A percentile compares a stretch with the other conserved stretches of the same genome.
These are phyloP conservation scores for Hyphopichia homilentoma DNA, from an alignment of 805 yeast species.

Conservation along the genomic window DNA sequence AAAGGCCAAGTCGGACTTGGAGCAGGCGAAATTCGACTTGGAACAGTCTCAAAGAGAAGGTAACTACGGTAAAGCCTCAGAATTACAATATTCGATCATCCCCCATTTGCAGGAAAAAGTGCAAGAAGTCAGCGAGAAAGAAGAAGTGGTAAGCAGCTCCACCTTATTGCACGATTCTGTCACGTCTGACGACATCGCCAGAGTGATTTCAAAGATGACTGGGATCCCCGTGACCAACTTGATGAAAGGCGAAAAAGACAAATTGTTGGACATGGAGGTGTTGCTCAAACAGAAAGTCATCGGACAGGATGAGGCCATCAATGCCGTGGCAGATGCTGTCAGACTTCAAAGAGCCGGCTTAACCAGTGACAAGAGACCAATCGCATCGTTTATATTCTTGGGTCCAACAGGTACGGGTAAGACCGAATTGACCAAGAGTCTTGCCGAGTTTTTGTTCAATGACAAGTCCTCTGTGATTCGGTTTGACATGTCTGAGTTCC, in stretches of 20 bases:
- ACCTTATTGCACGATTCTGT: conserved; percentile 82
- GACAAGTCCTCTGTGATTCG: conserved; percentile 83
- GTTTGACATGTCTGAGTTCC: conserved; percentile 98
- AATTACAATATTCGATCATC: conserved; percentile 79
- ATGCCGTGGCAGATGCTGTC: conserved; percentile 88
- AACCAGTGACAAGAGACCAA: conserved; percentile 91
- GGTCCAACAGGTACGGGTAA: conserved; percentile 99
- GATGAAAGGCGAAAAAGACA: conserved; percentile 92
- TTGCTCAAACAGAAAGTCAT: conserved; percentile 74
- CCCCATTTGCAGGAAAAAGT: conserved; percentile 73
- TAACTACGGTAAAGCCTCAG: conserved; percentile 84
- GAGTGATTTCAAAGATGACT: conserved; percentile 89
- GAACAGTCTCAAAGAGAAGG: conserved; percentile 83
- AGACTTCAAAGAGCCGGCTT: conserved; percentile 95
- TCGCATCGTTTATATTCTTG: conserved; percentile 92
- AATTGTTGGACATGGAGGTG: conserved; percentile 81
- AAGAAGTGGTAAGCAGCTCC: conserved; percentile 23
- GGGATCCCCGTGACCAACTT: conserved; percentile 92
- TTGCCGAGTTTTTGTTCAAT: conserved; percentile 89
- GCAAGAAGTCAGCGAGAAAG: conserved; percentile 38
- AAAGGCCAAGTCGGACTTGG: conserved; percentile 75
- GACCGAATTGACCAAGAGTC: conserved; percentile 89
- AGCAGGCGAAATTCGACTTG: conserved; percentile 76
- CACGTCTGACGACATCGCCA: conserved; percentile 89
- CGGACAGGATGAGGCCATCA: conserved; percentile 95